Evolutionary conservation across 1,284 basidiomycete genomes (phyloP), one percentile per base, ranked within the genome.

Genomic region (Sphaerobolus stellatus): DNA sequence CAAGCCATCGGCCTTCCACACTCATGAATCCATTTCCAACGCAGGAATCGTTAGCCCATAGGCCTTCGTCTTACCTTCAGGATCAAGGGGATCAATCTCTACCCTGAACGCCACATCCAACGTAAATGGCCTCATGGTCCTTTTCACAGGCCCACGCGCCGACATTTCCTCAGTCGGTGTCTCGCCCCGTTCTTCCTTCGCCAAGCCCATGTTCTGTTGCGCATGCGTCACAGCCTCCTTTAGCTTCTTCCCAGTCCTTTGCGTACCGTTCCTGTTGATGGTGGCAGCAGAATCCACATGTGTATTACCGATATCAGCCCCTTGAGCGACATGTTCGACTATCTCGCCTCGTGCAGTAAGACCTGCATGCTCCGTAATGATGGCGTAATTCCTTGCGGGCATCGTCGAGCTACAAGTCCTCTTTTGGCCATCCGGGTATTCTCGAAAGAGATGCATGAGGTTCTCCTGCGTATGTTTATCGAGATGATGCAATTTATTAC

Each of bases 381-480:
- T 59, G 18, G 58, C 60, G 38, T 62, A 64, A 43, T 64, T 64
- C 20, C 60, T 46, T 14, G 53, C 55, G 24, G 56, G 58, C 55
- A 60, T 58, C 8, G 54, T 62, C 34, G 56, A 54, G 36, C 25
- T 54, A 50, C 54, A 60, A 33, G 31, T 53, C 45, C 52, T 60
- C 51, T 38, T 40, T 33, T 61, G 56, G 34, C 45, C 58, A 31
- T 54, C 48, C 45, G 57, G 59, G 48, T 58, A 58, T 57, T 58
- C 38, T 27, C 57, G 52, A 46, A 61, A 59, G 13, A 61, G 45
- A 30, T 38, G 9, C 61, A 62, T 64, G 20, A 76, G 60, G 29
- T 65, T 66, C 58, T 69, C 69, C 54, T 75, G 73, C 36, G 67
- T 72, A 59, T 75, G 69, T 29, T 56, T 60, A 8, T 71, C 70